Evolutionary conservation across 2,329 filamentous ascomycete genomes (phyloP).

Genomic region (Beauveria brongniartii): DNA sequence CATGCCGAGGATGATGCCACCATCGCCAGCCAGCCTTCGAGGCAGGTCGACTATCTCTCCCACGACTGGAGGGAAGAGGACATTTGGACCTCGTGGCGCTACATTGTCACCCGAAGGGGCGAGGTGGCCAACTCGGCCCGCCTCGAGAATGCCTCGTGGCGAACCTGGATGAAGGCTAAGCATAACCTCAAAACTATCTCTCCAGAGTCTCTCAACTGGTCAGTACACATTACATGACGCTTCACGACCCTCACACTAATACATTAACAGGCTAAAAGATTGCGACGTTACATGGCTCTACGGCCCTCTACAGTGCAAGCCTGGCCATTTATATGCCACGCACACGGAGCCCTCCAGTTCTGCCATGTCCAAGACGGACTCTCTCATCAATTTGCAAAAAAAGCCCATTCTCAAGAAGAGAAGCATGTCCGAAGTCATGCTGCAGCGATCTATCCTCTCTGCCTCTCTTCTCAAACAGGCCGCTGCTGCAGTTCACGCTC

Average conservation of each 20-base stretch:
- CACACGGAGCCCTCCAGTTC: constrained; percentile 10
- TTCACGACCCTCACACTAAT: constrained; percentile 21
- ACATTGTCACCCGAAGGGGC: constrained; percentile 72
- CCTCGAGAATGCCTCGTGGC: constrained; percentile 93
- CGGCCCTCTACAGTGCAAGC: constrained; percentile 75
- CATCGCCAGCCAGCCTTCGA: constrained; percentile 64
- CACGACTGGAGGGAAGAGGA: constrained; percentile 93
- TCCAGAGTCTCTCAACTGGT: constrained; percentile 92
- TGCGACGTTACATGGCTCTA: constrained; percentile 98
- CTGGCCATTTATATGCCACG: constrained; percentile 39
- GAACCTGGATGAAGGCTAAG: constrained; percentile 92
- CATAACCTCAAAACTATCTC: constrained; percentile 80
- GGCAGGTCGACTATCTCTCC: constrained; percentile 92
- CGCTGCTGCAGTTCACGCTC: constrained; percentile 75
- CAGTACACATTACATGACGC: constrained; percentile 24
- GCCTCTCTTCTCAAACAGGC: constrained; percentile 87
- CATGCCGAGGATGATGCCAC: constrained; percentile 74
- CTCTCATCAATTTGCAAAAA: constrained; percentile 58
- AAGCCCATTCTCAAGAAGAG: constrained; percentile 96
- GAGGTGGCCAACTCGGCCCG: constrained; percentile 75
- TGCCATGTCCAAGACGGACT: constrained; percentile 46
- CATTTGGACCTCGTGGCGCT: constrained; percentile 95
- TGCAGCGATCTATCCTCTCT: constrained; percentile 79
- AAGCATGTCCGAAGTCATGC: constrained; percentile 91
- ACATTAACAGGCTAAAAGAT: constrained; percentile 71